Base-by-base conservation (phyloP, 2,329 filamentous ascomycete genomes). In the Myotisia sp. region DNA sequence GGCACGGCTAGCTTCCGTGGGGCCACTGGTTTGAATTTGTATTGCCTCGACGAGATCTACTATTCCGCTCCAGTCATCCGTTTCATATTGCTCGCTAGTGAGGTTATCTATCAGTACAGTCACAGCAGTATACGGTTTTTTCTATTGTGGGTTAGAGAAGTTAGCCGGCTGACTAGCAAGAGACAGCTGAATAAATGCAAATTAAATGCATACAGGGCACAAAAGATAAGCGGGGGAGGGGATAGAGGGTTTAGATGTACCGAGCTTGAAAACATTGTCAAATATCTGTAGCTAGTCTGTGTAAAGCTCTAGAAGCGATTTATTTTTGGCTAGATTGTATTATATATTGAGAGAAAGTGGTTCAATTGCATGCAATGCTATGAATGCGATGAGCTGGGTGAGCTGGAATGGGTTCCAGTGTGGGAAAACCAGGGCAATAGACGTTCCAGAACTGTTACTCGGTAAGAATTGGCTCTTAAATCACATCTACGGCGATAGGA, bases 11-110 rank as follows among this genome's bases (percentile, higher is more conserved):
- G 86, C 86, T 64, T 98, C 90, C 8, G 74, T 71, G 2, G 90
- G 84, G 0, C 90, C 90, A 5, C 81, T 80, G 17, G 71, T 69
- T 59, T 98, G 90, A 39, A 98, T 74, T 44, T 81, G 79, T 53
- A 98, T 82, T 37, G 90, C 84, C 58, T 98, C 90, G 43, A 95
- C 82, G 16, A 98, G 74, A 49, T 95, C 86, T 26, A 87, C 82
- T 44, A 98, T 84, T 16, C 87, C 90, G 48, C 82, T 79, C 23
- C 92, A 67, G 55, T 95, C 86, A 54, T 95, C 84, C 52, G 92
- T 83, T 40, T 92, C 79, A 58, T 82, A 92, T 42, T 79, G 68
- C 58, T 94, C 87, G 50, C 82, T 79, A 1, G 87, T 95, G 47
- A 95, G 71, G 39, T 78, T 78, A 58, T 95, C 90, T 48, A 98